These are phyloP conservation scores for Colletotrichum somersetense DNA, from an alignment of 2,329 filamentous ascomycete genomes.

Conservation along the genomic window DNA sequence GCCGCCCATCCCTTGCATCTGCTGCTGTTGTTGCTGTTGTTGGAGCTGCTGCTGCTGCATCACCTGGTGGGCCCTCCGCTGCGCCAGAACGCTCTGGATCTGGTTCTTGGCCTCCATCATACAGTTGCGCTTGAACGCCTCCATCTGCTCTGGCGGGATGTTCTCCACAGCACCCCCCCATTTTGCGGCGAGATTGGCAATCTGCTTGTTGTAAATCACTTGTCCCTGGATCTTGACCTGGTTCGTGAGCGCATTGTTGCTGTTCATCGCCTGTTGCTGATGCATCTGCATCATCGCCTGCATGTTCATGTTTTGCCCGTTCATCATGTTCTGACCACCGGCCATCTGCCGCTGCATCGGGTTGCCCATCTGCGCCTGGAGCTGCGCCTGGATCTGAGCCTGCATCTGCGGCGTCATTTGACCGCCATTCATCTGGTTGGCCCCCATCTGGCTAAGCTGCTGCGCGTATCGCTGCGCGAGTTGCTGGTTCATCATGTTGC, in stretches of 20 bases:
- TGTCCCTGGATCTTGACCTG: constrained; percentile 54
- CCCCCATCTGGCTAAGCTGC: constrained; percentile 57
- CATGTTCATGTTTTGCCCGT: constrained; percentile 54
- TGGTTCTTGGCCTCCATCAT: constrained; percentile 53
- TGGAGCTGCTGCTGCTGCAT: constrained; percentile 57
- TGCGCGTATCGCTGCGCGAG: constrained; percentile 60
- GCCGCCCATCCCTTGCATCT: constrained; percentile 66
- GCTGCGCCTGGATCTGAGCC: constrained; percentile 48
- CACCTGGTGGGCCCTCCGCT: constrained; percentile 52
- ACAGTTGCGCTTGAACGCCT: constrained; percentile 60
- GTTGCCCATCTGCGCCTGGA: constrained; percentile 54
- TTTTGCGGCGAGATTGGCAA: constrained; percentile 51
- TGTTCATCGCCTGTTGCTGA: constrained; percentile 54
- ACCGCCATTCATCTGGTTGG: constrained; percentile 47
- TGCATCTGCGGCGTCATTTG: constrained; percentile 56
- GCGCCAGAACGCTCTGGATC: constrained; percentile 50
- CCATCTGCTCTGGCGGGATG: constrained; percentile 60
- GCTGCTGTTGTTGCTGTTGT: constrained; percentile 48
- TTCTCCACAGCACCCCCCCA: constrained; percentile 57
- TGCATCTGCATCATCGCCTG: constrained; percentile 55
- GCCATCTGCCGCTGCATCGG: constrained; percentile 54
- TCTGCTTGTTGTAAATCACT: constrained; percentile 55
- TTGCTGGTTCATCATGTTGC: constrained; percentile 58
- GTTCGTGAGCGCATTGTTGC: constrained; percentile 41
- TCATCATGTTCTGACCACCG: constrained; percentile 56